Evolutionary conservation across 2,329 filamentous ascomycete species (phyloP).

Genomic region (Alternaria sp.): DNA sequence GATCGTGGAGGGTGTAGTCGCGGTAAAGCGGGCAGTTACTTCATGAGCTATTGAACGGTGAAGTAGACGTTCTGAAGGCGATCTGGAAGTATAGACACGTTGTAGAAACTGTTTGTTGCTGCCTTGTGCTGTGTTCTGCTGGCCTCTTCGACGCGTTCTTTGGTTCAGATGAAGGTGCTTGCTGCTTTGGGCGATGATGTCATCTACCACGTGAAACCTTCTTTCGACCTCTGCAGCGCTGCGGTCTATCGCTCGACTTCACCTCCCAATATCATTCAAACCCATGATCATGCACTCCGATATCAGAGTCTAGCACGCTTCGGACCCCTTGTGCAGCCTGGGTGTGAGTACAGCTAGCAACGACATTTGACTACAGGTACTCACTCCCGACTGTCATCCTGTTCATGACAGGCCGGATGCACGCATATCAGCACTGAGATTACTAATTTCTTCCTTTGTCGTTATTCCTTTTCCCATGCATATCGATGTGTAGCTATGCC

Average conservation of each 20-base stretch:
- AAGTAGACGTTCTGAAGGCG: too few species aligned
- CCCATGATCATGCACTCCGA: too few species aligned
- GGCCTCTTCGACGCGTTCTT: conserved; percentile 22
- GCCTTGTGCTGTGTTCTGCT: conserved; percentile 21
- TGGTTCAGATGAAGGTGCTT: conserved; percentile 19
- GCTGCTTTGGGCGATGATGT: conserved; percentile 37
- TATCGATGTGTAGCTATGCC: conserved; percentile 6
- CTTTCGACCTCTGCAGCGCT: neutral
- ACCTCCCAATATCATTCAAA: neutral
- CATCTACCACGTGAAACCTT: conserved; percentile 25
- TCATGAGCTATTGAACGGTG: too few species aligned
- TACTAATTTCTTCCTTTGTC: neutral
- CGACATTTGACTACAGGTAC: neutral
- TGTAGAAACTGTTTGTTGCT: conserved; percentile 20
- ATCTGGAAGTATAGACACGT: neutral
- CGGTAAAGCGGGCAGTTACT: neutral
- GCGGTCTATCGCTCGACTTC: neutral
- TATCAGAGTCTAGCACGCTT: neutral
- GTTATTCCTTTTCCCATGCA: neutral
- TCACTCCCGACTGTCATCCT: neutral
- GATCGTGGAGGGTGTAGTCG: neutral
- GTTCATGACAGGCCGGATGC: neutral
- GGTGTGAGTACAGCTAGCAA: neutral
- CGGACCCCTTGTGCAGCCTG: neutral
- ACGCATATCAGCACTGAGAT: neutral